A percentile compares a stretch with the other conserved stretches of the same genome.
Conservation (phyloP, 768 basidiomycete genomes). For the Pleurotus citrinopileatus region DNA sequence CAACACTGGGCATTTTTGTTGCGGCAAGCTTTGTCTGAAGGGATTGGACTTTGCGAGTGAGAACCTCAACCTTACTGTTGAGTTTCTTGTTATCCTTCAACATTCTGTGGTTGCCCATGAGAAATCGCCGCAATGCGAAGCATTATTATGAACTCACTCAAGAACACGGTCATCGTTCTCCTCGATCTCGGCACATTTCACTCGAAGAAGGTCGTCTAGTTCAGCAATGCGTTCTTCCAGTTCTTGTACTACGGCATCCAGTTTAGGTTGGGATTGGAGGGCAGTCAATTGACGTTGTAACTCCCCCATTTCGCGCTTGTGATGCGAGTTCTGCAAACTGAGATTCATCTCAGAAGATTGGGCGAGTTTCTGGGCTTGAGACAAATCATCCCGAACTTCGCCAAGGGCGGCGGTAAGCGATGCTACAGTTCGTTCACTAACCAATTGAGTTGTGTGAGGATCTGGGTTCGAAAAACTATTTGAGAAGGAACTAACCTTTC, state of each 20-base stretch:
- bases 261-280: conserved; percentile 50
- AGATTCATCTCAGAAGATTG: conserved; percentile 67
- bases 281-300: conserved; percentile 55
- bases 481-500: conserved; percentile 61
- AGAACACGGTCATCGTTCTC: conserved; percentile 81
- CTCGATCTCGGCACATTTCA: conserved; percentile 76
- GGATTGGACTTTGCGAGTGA: conserved; percentile 71
- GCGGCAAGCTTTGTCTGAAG: conserved; percentile 65
- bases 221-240: conserved; percentile 70
- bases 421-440: conserved; percentile 46
- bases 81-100: conserved; percentile 82
- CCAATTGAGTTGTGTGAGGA: not conserved
- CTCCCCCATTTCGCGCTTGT: conserved; percentile 58
- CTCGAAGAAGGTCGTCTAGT: conserved; percentile 69
- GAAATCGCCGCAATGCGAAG: conserved; percentile 9
- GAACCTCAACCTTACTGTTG: conserved; percentile 60
- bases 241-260: conserved; percentile 53
- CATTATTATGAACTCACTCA: conserved; percentile 49
- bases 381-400: conserved; percentile 39
- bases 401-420: conserved; percentile 38
- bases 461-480: not conserved
- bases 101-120: conserved; percentile 42
- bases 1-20: conserved; percentile 31
- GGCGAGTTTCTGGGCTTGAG: conserved; percentile 52
- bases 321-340: conserved; percentile 61